Percentiles rank a stretch among this genome's conserved stretches.
Evolutionary conservation across 2,329 filamentous ascomycete species (phyloP).

Genomic region (Aspergillus chevalieri): DNA sequence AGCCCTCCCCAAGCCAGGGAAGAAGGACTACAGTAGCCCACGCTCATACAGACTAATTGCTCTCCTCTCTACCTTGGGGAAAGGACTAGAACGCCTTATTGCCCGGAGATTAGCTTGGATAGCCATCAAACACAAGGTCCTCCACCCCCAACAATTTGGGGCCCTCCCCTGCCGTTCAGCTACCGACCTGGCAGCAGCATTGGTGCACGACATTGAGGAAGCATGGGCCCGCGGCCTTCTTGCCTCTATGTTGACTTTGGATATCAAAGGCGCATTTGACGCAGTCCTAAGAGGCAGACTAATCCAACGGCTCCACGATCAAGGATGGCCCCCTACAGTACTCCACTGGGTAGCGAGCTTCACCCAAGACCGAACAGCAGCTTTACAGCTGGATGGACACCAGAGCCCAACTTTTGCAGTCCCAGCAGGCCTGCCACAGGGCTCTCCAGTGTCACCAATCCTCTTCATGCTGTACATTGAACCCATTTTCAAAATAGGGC

Average conservation of each 20-base stretch:
- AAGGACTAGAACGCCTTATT: background rate
- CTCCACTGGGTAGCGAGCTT: background rate
- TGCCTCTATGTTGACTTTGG: background rate
- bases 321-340: conserved; percentile 1
- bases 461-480: conserved; percentile 2
- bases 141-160: background rate
- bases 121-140: background rate
- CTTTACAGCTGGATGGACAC: background rate
- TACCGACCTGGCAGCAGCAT: background rate
- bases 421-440: background rate
- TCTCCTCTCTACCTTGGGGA: background rate
- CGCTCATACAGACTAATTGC: background rate
- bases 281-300: background rate
- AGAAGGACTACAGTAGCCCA: background rate
- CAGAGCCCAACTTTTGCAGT: background rate
- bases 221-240: background rate
- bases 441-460: conserved; percentile 1
- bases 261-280: background rate
- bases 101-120: background rate
- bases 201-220: background rate
- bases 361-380: background rate
- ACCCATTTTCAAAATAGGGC: background rate
- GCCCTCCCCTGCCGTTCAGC: background rate
- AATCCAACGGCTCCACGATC: background rate
- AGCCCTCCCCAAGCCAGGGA: background rate